These are phyloP conservation scores for Leucaena leucocephala DNA, from an alignment of 306 rosid species.

Conservation along the genomic window DNA sequence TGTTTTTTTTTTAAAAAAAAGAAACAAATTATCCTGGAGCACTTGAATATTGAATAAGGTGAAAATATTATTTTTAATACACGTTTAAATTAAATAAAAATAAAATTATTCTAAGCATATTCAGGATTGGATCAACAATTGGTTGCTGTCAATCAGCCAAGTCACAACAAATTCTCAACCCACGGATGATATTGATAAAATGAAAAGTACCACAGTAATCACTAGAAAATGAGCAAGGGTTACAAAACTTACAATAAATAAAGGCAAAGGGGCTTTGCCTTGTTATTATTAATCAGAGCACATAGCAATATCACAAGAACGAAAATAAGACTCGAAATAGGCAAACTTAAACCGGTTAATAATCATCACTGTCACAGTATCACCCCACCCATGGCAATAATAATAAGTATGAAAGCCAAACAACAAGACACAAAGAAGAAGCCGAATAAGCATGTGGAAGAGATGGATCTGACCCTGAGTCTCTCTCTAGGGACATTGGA, in stretches of 20 bases:
- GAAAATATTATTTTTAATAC: not conserved
- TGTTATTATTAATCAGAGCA: not conserved
- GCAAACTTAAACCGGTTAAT: not conserved
- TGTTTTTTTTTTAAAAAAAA: too few species aligned
- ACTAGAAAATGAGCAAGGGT: not conserved
- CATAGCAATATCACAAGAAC: not conserved
- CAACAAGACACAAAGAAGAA: not conserved
- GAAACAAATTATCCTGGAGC: not conserved
- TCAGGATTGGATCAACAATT: not conserved
- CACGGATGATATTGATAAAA: not conserved
- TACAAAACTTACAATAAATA: not conserved
- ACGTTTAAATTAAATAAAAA: too few species aligned
- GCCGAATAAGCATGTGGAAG: not conserved
- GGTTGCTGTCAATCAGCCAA: not conserved
- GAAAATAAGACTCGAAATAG: not conserved
- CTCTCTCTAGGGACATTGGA: conserved; percentile 46
- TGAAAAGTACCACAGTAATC: not conserved
- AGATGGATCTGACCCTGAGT: not conserved
- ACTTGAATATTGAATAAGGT: not conserved
- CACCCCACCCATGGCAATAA: not conserved
- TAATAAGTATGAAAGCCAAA: not conserved
- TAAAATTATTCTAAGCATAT: not conserved
- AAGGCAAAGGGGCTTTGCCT: conserved; percentile 7
- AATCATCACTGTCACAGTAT: not conserved
- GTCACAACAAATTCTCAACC: not conserved